phyloP scores from a whole-genome alignment of 192 early-diverging fungal genomes.

The Lobosporangium transversale region DNA sequence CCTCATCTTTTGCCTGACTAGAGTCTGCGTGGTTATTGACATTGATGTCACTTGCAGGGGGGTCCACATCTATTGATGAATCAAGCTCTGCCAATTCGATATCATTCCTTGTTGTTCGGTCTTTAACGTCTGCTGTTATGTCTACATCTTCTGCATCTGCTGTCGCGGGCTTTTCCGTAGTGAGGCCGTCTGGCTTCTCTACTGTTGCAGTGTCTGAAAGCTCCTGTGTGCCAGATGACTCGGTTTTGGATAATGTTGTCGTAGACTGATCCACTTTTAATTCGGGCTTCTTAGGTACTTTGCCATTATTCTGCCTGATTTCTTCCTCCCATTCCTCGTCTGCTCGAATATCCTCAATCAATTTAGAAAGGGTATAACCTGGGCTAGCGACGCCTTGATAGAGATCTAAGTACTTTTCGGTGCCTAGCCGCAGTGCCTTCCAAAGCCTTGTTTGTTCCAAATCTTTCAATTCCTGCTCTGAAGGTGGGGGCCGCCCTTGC shows the following conservation, averaged over 20 bases:
- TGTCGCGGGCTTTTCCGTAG: too few species aligned
- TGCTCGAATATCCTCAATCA: slow-evolving; percentile 28
- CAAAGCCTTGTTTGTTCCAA: slow-evolving; percentile 44
- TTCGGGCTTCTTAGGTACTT: neutral
- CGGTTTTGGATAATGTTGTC: too few species aligned
- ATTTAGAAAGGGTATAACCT: slow-evolving; percentile 24
- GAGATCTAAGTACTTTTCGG: slow-evolving; percentile 56
- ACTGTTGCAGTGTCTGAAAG: too few species aligned
- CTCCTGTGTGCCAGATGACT: too few species aligned
- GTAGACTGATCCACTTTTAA: too few species aligned
- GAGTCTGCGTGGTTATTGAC: neutral
- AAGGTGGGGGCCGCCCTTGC: neutral
- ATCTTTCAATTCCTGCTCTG: slow-evolving; percentile 18
- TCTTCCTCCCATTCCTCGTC: slow-evolving; percentile 19
- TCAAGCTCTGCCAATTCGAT: neutral
- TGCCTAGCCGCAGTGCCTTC: slow-evolving; percentile 59
- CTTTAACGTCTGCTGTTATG: too few species aligned
- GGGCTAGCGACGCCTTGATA: slow-evolving; percentile 38
- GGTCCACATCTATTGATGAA: neutral
- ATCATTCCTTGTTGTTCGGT: neutral
- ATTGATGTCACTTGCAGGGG: neutral
- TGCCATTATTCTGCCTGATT: slow-evolving; percentile 24
- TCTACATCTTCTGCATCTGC: too few species aligned
- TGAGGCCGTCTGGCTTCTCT: too few species aligned
- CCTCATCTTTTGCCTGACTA: neutral